Base-by-base conservation (phyloP, 2,329 filamentous ascomycete species). In the Calonectria hongkongensis region DNA sequence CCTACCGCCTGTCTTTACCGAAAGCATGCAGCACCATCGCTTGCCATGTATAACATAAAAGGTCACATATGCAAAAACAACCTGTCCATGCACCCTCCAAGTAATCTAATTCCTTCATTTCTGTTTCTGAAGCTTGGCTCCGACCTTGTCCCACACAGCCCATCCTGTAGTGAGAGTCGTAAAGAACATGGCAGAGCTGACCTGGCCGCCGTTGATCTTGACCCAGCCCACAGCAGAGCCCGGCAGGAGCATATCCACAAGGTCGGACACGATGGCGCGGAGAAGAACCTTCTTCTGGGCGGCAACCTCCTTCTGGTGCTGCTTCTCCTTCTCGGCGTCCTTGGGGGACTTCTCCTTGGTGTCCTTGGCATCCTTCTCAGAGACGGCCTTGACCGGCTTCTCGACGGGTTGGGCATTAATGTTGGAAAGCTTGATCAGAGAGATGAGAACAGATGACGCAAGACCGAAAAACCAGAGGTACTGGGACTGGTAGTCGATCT, bases 401-500 rank as follows among this genome's bases (percentile, higher is more conserved):
- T 62, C 43, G 9, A 36, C 47, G 21, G 16, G 41, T 30, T 47
- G 30, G 9, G 77, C 79, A 21, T 79, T 81, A 39, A 81, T 80
- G 33, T 76, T 83, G n/a, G 84, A 70, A 47, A 90, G 79, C 73
- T 85, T 82, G 72, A 90, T 75, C 39, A 86, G 36, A 2, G 85
- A 84, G 28, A 85, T 78, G 3, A 88, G 50, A 0, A 90, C 83
- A 0, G 88, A 90, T 71, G 89, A 88, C 13, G 84, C 84, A 27
- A 95, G 84, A 0, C 89, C 88, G 47, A 92, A 89, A 74, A 94
- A 89, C 94, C 94, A 95, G 82, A 93, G 92, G 66, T 91, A 88
- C 83, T 94, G 91, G 0, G 89, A 90, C 83, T 95, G 92, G 27
- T 88, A 73, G 56, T 90, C 86, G 4, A 93, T 78, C 30, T 74